phyloP scores from a whole-genome alignment of 345 rosid genomes.

The Camelina neglecta region DNA sequence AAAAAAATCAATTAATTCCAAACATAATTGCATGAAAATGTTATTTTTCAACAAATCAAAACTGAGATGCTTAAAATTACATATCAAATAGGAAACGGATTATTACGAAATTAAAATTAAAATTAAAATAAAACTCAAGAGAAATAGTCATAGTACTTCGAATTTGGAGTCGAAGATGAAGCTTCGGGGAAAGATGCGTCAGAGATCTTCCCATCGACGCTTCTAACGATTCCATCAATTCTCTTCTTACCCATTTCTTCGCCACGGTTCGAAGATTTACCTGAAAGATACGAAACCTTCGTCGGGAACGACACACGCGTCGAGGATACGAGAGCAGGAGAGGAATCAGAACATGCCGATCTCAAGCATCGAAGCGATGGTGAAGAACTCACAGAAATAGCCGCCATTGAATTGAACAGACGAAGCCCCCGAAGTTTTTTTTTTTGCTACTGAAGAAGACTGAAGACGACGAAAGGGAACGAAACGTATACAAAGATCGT shows the following conservation, averaged over 20 bases:
- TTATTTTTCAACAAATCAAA: background rate
- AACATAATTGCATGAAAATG: constrained; percentile 7
- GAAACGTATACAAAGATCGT: background rate
- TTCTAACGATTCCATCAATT: constrained; percentile 41
- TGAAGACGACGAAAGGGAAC: constrained; percentile 25
- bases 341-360: constrained; percentile 33
- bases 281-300: constrained; percentile 23
- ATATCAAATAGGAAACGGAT: background rate
- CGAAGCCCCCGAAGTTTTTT: background rate
- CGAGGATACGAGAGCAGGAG: constrained; percentile 27
- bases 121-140: background rate
- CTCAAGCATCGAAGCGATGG: constrained; percentile 28
- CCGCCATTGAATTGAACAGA: constrained; percentile 52
- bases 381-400: constrained; percentile 36
- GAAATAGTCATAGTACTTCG: constrained; percentile 44
- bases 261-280: constrained; percentile 16
- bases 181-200: constrained; percentile 42
- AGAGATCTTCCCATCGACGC: constrained; percentile 47
- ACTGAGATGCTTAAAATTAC: background rate
- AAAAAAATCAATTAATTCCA: background rate
- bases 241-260: constrained; percentile 35
- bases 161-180: constrained; percentile 32
- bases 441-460: constrained; percentile 8
- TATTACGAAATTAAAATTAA: background rate
- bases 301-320: constrained; percentile 35